phyloP scores from a whole-genome alignment of 2,329 filamentous ascomycete species.

The Colletotrichum navitas region DNA sequence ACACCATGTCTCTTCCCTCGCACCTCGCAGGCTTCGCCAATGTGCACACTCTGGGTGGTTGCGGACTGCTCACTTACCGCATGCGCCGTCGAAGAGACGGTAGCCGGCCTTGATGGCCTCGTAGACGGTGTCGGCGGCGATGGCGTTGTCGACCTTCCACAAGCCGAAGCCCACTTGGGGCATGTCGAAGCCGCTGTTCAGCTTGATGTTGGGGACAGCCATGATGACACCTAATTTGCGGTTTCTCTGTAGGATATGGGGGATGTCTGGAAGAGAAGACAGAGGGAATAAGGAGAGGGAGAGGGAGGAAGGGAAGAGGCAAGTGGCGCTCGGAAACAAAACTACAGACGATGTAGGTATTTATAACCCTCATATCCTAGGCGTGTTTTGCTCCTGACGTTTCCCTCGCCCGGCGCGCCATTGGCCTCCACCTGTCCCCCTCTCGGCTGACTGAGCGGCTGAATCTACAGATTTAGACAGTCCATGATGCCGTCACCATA shows the following conservation, averaged over 20 bases:
- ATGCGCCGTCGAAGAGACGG: constrained; percentile 71
- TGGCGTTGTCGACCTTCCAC: constrained; percentile 85
- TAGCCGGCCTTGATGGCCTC: constrained; percentile 76
- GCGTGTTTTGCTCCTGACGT: constrained; percentile 5
- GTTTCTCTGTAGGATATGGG: neutral
- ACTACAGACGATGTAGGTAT: constrained; percentile 24
- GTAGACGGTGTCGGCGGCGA: constrained; percentile 82
- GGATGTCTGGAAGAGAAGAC: constrained; percentile 3
- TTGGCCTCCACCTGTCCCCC: constrained; percentile 2
- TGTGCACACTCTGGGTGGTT: neutral
- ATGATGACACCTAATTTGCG: constrained; percentile 21
- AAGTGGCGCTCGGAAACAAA: neutral
- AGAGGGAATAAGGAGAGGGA: constrained; percentile 12
- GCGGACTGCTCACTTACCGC: constrained; percentile 58
- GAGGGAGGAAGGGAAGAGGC: constrained; percentile 3
- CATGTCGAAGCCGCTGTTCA: constrained; percentile 77
- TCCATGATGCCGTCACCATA: constrained; percentile 37
- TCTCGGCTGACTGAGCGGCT: neutral
- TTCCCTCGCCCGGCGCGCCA: constrained; percentile 7
- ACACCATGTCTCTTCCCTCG: neutral
- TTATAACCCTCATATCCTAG: constrained; percentile 31
- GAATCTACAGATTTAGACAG: constrained; percentile 22
- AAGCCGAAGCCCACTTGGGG: constrained; percentile 82
- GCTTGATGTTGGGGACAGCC: constrained; percentile 66
- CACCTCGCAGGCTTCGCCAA: neutral